phyloP scores from a whole-genome alignment of 2,329 filamentous ascomycete species.

The Helminthosporium solani region DNA sequence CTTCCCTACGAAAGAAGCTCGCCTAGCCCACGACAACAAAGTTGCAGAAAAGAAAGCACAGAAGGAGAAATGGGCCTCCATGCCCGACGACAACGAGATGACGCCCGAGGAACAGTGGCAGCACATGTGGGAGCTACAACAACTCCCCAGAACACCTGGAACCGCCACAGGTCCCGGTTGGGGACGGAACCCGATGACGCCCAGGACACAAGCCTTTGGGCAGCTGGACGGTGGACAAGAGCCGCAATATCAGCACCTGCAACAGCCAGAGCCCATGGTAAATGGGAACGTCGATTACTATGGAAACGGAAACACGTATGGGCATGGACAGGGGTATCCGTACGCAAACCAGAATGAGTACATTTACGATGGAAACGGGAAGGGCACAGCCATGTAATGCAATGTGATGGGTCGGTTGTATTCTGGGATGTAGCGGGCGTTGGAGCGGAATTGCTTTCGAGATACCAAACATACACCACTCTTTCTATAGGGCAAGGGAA shows the following conservation, averaged over 20 bases:
- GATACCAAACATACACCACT: too few relatives aligned
- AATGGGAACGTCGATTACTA: conserved; percentile 7
- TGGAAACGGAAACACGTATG: conserved; percentile 9
- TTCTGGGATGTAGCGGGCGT: too few relatives aligned
- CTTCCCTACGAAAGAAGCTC: conserved; percentile 44
- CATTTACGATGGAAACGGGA: conserved; percentile 22
- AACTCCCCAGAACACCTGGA: conserved; percentile 39
- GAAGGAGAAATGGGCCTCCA: conserved; percentile 36
- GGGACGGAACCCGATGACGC: conserved; percentile 33
- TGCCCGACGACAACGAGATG: conserved; percentile 31
- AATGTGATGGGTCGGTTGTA: too few relatives aligned
- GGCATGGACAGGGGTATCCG: conserved; percentile 17
- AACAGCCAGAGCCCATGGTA: conserved; percentile 8
- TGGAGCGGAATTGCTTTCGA: too few relatives aligned
- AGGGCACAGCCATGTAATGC: conserved; percentile 15
- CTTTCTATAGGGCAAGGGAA: too few relatives aligned
- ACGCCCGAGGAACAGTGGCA: conserved; percentile 43
- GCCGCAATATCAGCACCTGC: conserved; percentile 9
- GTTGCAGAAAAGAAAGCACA: conserved; percentile 37
- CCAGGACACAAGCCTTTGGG: conserved; percentile 37
- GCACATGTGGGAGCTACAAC: conserved; percentile 46
- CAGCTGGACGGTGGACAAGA: conserved; percentile 20
- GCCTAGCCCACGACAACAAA: conserved; percentile 24
- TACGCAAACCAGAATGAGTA: conserved; percentile 24
- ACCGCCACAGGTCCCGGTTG: conserved; percentile 19